These are phyloP conservation scores for Castanea crenata DNA, from an alignment of 306 rosid species.

Conservation along the genomic window DNA sequence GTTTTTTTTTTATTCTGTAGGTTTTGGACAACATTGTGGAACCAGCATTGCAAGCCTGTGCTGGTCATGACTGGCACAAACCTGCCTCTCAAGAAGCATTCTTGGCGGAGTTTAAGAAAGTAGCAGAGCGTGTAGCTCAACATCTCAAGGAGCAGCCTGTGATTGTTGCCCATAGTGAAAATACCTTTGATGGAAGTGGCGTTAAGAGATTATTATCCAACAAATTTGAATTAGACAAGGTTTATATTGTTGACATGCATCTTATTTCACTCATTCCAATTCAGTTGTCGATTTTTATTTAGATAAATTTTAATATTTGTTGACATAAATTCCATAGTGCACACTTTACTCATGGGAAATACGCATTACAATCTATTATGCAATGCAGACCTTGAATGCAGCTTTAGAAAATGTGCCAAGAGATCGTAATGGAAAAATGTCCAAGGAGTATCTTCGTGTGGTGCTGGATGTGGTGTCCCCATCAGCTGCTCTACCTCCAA, in stretches of 20 bases:
- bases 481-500: constrained; percentile 83
- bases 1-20: constrained; percentile 31
- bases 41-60: constrained; percentile 54
- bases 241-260: constrained; percentile 9
- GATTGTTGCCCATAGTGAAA: constrained; percentile 90
- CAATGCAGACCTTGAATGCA: constrained; percentile 59
- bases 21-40: constrained; percentile 66
- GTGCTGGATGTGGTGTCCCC: constrained; percentile 69
- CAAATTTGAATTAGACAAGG: constrained; percentile 96
- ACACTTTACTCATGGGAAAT: neutral
- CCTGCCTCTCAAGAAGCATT: constrained; percentile 67
- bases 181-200: constrained; percentile 79
- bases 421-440: constrained; percentile 69
- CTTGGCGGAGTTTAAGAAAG: constrained; percentile 73
- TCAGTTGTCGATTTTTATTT: neutral
- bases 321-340: neutral
- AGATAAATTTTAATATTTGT: neutral
- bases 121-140: constrained; percentile 44
- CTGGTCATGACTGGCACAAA: constrained; percentile 41
- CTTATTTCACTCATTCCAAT: neutral
- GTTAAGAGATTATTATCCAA: constrained; percentile 71
- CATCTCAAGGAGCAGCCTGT: constrained; percentile 67
- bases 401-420: constrained; percentile 62
- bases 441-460: constrained; percentile 58
- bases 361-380: neutral